These are phyloP conservation scores for Botrytis aclada DNA, from an alignment of 2,329 filamentous ascomycete species.

Conservation along the genomic window DNA sequence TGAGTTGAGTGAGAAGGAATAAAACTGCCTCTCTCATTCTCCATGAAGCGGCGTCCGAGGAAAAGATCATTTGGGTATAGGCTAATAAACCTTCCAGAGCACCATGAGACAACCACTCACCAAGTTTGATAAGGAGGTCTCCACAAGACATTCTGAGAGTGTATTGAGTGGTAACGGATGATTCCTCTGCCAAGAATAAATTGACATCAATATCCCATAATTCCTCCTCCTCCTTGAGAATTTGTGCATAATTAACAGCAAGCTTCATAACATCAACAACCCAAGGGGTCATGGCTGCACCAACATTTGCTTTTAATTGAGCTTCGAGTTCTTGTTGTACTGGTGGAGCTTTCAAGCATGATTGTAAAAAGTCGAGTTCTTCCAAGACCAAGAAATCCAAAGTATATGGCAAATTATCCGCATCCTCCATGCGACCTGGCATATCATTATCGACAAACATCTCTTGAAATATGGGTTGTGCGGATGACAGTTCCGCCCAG, in stretches of 20 bases:
- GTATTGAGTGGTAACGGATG: conserved; percentile 92
- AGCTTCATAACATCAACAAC: conserved; percentile 84
- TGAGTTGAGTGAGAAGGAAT: conserved; percentile 79
- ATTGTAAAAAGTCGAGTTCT: conserved; percentile 91
- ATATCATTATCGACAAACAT: conserved; percentile 84
- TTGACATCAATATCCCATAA: conserved; percentile 97
- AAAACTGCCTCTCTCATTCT: conserved; percentile 74
- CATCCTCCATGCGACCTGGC: conserved; percentile 84
- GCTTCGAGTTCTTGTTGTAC: conserved; percentile 86
- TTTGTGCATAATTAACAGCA: conserved; percentile 80
- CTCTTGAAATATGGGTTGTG: conserved; percentile 71
- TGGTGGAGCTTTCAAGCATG: conserved; percentile 80
- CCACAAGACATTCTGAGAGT: conserved; percentile 90
- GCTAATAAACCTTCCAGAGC: conserved; percentile 76
- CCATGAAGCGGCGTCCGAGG: conserved; percentile 51
- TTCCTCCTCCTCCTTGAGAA: conserved; percentile 88
- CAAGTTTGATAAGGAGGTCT: conserved; percentile 87
- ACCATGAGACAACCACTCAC: conserved; percentile 78
- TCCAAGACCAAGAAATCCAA: conserved; percentile 91
- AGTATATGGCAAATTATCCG: conserved; percentile 89
- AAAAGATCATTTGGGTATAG: conserved; percentile 73
- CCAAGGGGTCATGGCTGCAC: conserved; percentile 69
- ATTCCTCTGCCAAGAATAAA: conserved; percentile 91
- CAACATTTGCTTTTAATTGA: conserved; percentile 62
- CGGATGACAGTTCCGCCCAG: conserved; percentile 79